Evolutionary conservation across 805 yeast genomes (phyloP).

Genomic region (Martiniozyma abietophila): DNA sequence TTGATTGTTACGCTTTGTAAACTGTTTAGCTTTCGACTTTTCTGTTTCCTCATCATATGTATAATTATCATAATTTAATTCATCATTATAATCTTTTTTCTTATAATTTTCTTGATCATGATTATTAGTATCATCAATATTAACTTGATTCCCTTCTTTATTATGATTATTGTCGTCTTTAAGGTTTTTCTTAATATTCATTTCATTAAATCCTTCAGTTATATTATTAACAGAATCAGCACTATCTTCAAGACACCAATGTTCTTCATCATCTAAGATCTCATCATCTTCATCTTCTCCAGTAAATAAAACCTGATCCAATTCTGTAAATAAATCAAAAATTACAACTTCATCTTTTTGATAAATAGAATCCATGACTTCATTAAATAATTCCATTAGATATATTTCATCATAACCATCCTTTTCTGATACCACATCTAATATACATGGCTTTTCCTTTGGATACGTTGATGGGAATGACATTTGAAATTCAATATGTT

Average conservation of each 20-base stretch:
- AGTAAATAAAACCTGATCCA: slow-evolving; percentile 43
- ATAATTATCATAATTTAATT: slow-evolving; percentile 13
- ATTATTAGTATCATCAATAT: slow-evolving; percentile 3
- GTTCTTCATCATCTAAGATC: slow-evolving; percentile 16
- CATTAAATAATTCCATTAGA: slow-evolving; percentile 37
- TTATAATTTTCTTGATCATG: slow-evolving; percentile 5
- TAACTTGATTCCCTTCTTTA: too few species aligned
- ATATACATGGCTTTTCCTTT: slow-evolving; percentile 45
- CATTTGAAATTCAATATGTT: slow-evolving; percentile 49
- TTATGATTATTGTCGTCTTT: too few species aligned
- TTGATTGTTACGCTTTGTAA: slow-evolving; percentile 1
- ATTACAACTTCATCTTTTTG: slow-evolving; percentile 60
- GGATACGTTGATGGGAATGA: slow-evolving; percentile 73
- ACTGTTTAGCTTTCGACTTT: slow-evolving; percentile 14
- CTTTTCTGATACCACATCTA: slow-evolving; percentile 37
- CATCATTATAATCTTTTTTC: slow-evolving; percentile 2
- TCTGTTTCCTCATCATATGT: slow-evolving; percentile 23
- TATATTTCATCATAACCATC: slow-evolving; percentile 35
- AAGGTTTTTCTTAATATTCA: too few species aligned
- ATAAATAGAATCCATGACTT: slow-evolving; percentile 45
- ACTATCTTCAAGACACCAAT: slow-evolving; percentile 13
- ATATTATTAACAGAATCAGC: slow-evolving; percentile 2
- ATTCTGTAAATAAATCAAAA: slow-evolving; percentile 66
- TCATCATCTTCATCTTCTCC: slow-evolving; percentile 24
- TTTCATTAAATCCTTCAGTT: too few species aligned